Percentiles rank a stretch among this genome's conserved stretches.
Evolutionary conservation across 805 yeast species (phyloP).

Genomic region (Starmerella cellae): DNA sequence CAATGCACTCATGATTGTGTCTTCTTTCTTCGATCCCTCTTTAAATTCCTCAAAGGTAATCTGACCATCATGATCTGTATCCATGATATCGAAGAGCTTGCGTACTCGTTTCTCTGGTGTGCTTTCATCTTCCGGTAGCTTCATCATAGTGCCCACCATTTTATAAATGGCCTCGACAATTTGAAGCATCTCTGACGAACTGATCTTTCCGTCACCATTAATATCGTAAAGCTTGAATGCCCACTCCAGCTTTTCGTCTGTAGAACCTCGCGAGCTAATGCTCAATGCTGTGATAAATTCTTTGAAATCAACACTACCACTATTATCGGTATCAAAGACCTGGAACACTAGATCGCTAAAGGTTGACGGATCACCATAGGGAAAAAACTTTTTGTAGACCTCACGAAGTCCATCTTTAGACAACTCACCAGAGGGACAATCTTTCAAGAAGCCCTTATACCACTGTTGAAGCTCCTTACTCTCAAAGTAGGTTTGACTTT

Average conservation of each 20-base stretch:
- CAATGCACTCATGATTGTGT: constrained; percentile 60
- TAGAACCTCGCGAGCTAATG: constrained; percentile 71
- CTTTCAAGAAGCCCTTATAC: constrained; percentile 92
- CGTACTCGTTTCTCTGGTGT: constrained; percentile 81
- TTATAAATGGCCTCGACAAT: constrained; percentile 77
- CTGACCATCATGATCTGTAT: constrained; percentile 53
- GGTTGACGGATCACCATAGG: constrained; percentile 92
- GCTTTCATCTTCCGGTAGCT: constrained; percentile 71
- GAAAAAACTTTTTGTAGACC: constrained; percentile 92
- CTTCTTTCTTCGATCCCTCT: constrained; percentile 66
- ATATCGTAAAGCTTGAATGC: constrained; percentile 79
- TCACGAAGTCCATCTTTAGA: constrained; percentile 78
- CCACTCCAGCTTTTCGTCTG: constrained; percentile 79
- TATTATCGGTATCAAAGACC: constrained; percentile 71
- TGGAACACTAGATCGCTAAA: constrained; percentile 79
- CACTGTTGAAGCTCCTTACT: constrained; percentile 92
- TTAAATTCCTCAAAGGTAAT: constrained; percentile 76
- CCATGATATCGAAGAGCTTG: constrained; percentile 64
- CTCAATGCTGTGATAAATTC: constrained; percentile 83
- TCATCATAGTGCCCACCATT: constrained; percentile 93
- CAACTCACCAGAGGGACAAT: constrained; percentile 83
- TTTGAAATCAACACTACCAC: constrained; percentile 76
- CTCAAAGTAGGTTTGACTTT: constrained; percentile 80
- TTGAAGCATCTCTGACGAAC: constrained; percentile 62
- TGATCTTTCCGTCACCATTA: constrained; percentile 62